phyloP scores from a whole-genome alignment of 192 early-diverging fungal species.

The Allomyces javanicus region DNA sequence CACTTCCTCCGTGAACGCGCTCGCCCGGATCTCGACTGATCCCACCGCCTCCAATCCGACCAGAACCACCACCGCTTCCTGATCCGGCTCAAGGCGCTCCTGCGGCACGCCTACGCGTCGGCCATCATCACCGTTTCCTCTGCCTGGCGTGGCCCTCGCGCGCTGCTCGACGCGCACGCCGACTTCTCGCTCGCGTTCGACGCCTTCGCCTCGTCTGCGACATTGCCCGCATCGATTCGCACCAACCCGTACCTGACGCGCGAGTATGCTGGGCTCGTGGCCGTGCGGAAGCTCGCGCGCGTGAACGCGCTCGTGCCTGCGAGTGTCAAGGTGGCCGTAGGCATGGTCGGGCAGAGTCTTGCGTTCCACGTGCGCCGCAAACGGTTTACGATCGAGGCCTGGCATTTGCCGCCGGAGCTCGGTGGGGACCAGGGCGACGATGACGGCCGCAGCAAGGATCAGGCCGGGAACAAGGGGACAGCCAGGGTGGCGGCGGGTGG shows the following conservation, averaged over 20 bases:
- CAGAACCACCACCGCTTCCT: neutral
- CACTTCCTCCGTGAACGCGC: neutral
- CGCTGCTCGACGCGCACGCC: neutral
- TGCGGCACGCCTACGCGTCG: neutral
- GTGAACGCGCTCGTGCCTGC: neutral
- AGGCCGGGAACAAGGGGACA: no score
- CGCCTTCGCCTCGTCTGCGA: neutral
- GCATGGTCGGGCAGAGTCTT: neutral
- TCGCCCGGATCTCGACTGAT: neutral
- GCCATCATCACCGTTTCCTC: neutral
- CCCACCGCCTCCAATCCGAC: neutral
- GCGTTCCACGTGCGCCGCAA: neutral
- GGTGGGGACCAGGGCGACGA: neutral
- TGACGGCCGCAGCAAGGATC: no score
- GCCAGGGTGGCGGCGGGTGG: no score
- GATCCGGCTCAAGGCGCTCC: neutral
- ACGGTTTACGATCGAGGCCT: neutral
- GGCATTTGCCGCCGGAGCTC: neutral
- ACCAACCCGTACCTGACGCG: neutral
- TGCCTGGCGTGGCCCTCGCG: neutral
- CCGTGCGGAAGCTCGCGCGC: neutral
- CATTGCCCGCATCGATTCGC: neutral
- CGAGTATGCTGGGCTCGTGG: neutral
- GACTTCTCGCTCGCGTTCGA: neutral
- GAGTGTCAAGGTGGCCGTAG: neutral